phyloP scores from a whole-genome alignment of 2,329 filamentous ascomycete genomes.

The Colletotrichum limetticola region DNA sequence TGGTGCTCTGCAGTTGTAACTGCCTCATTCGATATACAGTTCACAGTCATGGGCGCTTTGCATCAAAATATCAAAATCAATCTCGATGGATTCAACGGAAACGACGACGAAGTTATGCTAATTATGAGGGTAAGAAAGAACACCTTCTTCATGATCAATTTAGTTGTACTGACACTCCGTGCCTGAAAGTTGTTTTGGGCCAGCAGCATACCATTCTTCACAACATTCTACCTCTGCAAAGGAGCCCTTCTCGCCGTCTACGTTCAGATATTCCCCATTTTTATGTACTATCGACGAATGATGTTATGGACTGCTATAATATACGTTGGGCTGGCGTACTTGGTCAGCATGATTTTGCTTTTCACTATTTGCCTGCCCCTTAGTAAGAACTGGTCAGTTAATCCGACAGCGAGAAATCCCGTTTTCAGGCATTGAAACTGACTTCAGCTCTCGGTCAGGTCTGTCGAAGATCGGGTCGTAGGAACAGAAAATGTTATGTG shows the following conservation, averaged over 20 bases:
- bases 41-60: slow-evolving; percentile 25
- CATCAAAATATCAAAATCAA: slow-evolving; percentile 27
- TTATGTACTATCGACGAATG: slow-evolving; percentile 29
- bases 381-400: slow-evolving; percentile 20
- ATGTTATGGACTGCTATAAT: slow-evolving; percentile 16
- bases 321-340: slow-evolving; percentile 20
- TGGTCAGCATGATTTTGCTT: slow-evolving; percentile 24
- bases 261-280: slow-evolving; percentile 25
- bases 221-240: slow-evolving; percentile 29
- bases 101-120: background rate
- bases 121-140: slow-evolving; percentile 13
- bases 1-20: slow-evolving; percentile 22
- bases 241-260: slow-evolving; percentile 30
- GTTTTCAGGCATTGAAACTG: background rate
- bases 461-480: background rate
- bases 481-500: slow-evolving; percentile 24
- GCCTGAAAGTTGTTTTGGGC: slow-evolving; percentile 23
- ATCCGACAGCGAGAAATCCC: background rate
- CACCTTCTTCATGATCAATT: too few relatives aligned
- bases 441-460: background rate
- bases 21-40: slow-evolving; percentile 32
- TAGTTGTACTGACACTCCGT: background rate
- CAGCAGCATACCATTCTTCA: slow-evolving; percentile 31
- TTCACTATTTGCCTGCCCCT: slow-evolving; percentile 25
- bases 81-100: slow-evolving; percentile 20